These are phyloP conservation scores for Populus alba DNA, from an alignment of 345 rosid genomes.

Conservation along the genomic window DNA sequence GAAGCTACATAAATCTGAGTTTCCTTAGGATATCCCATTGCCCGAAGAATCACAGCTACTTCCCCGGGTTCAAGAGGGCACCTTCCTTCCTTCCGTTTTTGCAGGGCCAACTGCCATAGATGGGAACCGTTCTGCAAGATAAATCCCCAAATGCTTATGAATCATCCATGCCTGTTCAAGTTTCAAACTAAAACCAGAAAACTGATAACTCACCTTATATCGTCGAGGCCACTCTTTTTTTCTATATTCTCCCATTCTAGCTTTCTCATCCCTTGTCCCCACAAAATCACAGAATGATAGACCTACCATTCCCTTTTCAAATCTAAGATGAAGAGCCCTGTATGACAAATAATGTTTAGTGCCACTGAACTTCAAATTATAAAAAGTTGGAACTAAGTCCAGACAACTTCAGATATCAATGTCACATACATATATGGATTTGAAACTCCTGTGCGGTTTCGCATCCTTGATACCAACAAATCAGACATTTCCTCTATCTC, in stretches of 20 bases:
- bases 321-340: slow-evolving; percentile 99
- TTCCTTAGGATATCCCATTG: slow-evolving; percentile 98
- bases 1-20: slow-evolving; percentile 99
- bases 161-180: neutral
- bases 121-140: slow-evolving; percentile 87
- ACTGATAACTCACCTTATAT: slow-evolving; percentile 58
- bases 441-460: slow-evolving; percentile 85
- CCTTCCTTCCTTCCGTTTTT: slow-evolving; percentile 97
- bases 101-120: slow-evolving; percentile 91
- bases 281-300: slow-evolving; percentile 96
- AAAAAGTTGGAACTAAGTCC: slow-evolving; percentile 8
- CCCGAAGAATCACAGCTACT: slow-evolving; percentile 94
- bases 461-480: slow-evolving; percentile 83
- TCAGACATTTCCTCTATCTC: slow-evolving; percentile 90
- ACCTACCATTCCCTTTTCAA: slow-evolving; percentile 99
- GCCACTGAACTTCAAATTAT: slow-evolving; percentile 5
- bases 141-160: slow-evolving; percentile 19
- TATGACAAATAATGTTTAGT: slow-evolving; percentile 19
- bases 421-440: slow-evolving; percentile 82
- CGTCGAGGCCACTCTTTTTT: slow-evolving; percentile 99
- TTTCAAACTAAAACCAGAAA: slow-evolving; percentile 15
- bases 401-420: slow-evolving; percentile 17
- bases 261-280: slow-evolving; percentile 98
- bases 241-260: slow-evolving; percentile 86
- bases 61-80: slow-evolving; percentile 99